These are phyloP conservation scores for Chloropicon primus DNA, from an alignment of 139 green algal species.

Conservation along the genomic window DNA sequence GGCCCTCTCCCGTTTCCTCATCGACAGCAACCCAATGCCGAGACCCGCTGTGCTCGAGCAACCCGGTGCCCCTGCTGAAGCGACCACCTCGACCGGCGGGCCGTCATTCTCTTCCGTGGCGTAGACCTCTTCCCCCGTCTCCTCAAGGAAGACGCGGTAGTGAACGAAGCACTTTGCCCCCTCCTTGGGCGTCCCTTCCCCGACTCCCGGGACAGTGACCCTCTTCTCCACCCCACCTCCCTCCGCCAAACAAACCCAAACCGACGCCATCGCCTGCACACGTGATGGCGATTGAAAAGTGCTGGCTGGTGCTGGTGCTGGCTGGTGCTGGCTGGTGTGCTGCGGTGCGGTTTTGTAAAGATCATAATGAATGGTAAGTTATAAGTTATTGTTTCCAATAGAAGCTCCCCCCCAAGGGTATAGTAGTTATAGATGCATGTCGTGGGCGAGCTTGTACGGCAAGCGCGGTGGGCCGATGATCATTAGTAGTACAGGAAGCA, in stretches of 20 bases:
- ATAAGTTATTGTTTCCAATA: too few relatives aligned
- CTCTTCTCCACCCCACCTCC: too few relatives aligned
- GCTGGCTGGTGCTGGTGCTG: too few relatives aligned
- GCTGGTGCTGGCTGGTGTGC: too few relatives aligned
- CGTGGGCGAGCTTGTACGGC: not conserved
- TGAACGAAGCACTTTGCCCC: not conserved
- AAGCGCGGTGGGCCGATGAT: conserved; percentile 30
- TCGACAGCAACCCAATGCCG: not conserved
- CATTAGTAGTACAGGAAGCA: conserved; percentile 68
- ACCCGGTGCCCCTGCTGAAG: not conserved
- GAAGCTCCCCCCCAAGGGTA: too few relatives aligned
- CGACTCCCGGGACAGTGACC: too few relatives aligned
- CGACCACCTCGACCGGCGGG: conserved; percentile 7
- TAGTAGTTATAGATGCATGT: not conserved
- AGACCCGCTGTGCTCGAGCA: not conserved
- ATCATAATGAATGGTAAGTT: too few relatives aligned
- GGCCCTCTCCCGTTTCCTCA: conserved; percentile 13
- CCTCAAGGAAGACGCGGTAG: not conserved
- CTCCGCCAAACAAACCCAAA: too few relatives aligned
- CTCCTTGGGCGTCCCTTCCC: too few relatives aligned
- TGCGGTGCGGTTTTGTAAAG: too few relatives aligned
- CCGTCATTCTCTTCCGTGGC: not conserved
- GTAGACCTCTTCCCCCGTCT: conserved; percentile 21
- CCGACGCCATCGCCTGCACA: too few relatives aligned
- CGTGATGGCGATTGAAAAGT: too few relatives aligned